Evolutionary conservation across 306 rosid genomes (phyloP).

Genomic region (Castanea crenata): DNA sequence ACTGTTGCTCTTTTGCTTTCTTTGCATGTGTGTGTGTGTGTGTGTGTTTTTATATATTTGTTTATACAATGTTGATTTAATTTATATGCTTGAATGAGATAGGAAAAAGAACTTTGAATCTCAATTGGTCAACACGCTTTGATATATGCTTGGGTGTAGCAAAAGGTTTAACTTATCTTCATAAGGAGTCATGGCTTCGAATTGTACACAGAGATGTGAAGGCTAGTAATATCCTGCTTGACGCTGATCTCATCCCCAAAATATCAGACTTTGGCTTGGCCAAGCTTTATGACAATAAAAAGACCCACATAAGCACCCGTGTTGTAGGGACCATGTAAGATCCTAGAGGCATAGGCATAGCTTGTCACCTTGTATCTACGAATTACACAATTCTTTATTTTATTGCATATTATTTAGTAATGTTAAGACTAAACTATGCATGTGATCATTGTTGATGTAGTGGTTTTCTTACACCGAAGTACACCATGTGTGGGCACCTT

Average conservation of each 20-base stretch:
- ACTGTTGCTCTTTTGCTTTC: neutral
- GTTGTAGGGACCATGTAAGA: conserved; percentile 84
- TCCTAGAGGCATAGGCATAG: conserved; percentile 6
- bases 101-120: conserved; percentile 39
- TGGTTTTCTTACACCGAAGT: conserved; percentile 85
- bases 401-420: neutral
- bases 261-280: conserved; percentile 83
- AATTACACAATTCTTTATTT: neutral
- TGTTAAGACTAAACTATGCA: neutral
- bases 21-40: neutral
- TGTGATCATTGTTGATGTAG: conserved; percentile 34
- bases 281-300: conserved; percentile 74
- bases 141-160: conserved; percentile 69
- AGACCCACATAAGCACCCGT: conserved; percentile 74
- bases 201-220: conserved; percentile 85
- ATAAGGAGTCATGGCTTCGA: conserved; percentile 65
- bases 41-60: neutral
- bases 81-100: conserved; percentile 8
- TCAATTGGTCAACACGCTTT: conserved; percentile 66
- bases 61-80: neutral
- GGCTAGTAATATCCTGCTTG: conserved; percentile 77
- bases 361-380: neutral
- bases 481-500: conserved; percentile 86
- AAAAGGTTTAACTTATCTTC: conserved; percentile 74
- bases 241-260: conserved; percentile 56